Base-by-base conservation (phyloP, 208 protist species). In the Trypanosoma platydactyli region DNA sequence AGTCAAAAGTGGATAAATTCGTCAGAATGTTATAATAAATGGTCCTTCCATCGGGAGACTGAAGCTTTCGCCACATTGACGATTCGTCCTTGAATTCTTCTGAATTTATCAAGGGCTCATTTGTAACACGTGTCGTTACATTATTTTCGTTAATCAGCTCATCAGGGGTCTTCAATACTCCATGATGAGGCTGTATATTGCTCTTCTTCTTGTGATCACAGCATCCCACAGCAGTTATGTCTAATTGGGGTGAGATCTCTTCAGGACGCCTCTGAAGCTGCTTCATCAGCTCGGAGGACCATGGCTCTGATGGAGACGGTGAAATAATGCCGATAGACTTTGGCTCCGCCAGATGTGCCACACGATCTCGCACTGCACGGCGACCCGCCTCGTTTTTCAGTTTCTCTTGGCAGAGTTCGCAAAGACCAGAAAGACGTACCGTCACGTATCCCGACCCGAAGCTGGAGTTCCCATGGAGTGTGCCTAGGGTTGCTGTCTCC, bases 11-110 rank as follows among this genome's bases (percentile, higher is more conserved):
- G 24, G 64, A 30, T 20, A 11, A 25, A 20, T 69, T 69, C 18
- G 66, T 71, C 18, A 71, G 30, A 44, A 55, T 71, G 40, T 71
- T 71, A n/a, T 71, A 63, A 41, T 56, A 71, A 12, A 71, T 40
- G 11, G 22, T 42, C 29, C 55, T 53, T 24, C 66, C 66, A 48
- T 69, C 64, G 15, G 44, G 50, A 5, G 52, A 16, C 16, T 7
- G 1, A 45, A 70, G 56, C 52, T 54, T 33, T 46, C 64, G 30
- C 64, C 64, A 70, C 38, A 44, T 54, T 33, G n/a, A 61, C 15
- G 61, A 33, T 22, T 29, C 24, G 16, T 22, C 40, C 3, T 38
- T 20, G 13, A 46, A 12, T 20, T 40, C 20, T 30, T 30, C 15
- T 15, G 27, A 9, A 29, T 3, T 15, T 24, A 27, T 40, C 33